A percentile compares a stretch with the other conserved stretches of the same genome.
Evolutionary conservation across 257 asterid species (phyloP).

Genomic region (Cruciata laevipes): DNA sequence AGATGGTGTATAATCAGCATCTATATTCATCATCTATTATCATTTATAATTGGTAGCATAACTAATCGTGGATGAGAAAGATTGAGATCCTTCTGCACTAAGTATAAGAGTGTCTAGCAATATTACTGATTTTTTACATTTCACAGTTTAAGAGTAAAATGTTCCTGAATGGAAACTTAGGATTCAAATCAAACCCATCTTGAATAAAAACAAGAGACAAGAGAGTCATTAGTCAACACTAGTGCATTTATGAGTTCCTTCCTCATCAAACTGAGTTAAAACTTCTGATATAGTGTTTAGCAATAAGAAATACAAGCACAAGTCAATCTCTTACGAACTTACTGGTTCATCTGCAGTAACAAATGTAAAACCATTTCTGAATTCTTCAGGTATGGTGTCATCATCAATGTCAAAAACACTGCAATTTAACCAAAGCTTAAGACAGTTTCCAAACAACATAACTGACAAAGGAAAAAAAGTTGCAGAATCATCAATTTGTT

Average conservation of each 20-base stretch:
- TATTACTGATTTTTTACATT: not conserved
- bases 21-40: not conserved
- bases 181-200: not conserved
- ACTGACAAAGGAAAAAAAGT: not conserved
- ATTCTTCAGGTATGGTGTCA: constrained; percentile 59
- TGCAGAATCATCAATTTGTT: constrained; percentile 13
- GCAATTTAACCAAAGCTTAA: constrained; percentile 27
- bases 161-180: not conserved
- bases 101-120: not conserved
- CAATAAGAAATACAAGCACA: not conserved
- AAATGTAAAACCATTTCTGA: constrained; percentile 89
- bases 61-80: not conserved
- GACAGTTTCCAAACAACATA: constrained; percentile 9
- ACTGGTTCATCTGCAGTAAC: constrained; percentile 75
- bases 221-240: not conserved
- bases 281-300: not conserved
- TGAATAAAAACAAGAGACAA: not conserved
- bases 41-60: not conserved
- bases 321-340: constrained; percentile 7
- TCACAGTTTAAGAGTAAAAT: not conserved
- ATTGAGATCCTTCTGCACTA: not conserved
- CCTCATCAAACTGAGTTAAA: not conserved
- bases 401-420: constrained; percentile 91
- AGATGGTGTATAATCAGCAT: not conserved
- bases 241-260: not conserved